Evolutionary conservation across 192 early-diverging fungal genomes (phyloP).

Genomic region (Thoreauomyces humboldtii): DNA sequence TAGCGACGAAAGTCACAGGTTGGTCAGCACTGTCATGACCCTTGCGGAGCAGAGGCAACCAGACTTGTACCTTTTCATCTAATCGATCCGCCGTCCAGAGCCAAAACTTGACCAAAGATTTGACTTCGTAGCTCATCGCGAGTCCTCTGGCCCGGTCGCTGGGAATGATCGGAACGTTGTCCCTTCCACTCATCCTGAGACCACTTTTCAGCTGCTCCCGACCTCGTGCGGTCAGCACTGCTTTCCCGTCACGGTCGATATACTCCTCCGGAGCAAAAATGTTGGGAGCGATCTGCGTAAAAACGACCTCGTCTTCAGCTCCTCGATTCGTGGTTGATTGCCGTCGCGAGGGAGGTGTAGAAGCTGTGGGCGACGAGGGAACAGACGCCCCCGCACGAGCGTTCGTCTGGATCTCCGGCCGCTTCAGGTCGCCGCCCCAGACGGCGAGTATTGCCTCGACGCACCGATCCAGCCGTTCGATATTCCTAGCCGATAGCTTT

Average conservation of each 20-base stretch:
- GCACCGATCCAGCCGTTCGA: constrained; percentile 7
- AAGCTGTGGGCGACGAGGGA: not conserved
- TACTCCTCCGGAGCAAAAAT: constrained; percentile 17
- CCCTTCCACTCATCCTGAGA: constrained; percentile 18
- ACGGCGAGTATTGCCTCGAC: not conserved
- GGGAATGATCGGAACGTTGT: constrained; percentile 15
- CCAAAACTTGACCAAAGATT: constrained; percentile 15
- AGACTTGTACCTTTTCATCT: constrained; percentile 21
- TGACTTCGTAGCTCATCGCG: constrained; percentile 16
- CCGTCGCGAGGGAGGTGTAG: constrained; percentile 18
- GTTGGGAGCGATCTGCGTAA: constrained; percentile 15
- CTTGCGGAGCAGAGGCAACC: not conserved
- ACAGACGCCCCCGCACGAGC: not conserved
- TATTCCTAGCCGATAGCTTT: too few species aligned
- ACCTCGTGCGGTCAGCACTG: constrained; percentile 13
- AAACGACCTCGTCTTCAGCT: constrained; percentile 14
- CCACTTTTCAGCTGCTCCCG: constrained; percentile 19
- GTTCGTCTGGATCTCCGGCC: not conserved
- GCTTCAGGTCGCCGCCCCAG: constrained; percentile 2
- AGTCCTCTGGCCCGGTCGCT: constrained; percentile 1
- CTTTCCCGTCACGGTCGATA: constrained; percentile 5
- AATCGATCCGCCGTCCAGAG: constrained; percentile 4
- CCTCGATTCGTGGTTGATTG: not conserved
- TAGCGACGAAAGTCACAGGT: not conserved
- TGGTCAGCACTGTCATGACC: not conserved